A percentile compares a stretch with the other conserved stretches of the same genome.
Evolutionary conservation across 305 asterid genomes (phyloP).

Genomic region (Fraxinus ornus): DNA sequence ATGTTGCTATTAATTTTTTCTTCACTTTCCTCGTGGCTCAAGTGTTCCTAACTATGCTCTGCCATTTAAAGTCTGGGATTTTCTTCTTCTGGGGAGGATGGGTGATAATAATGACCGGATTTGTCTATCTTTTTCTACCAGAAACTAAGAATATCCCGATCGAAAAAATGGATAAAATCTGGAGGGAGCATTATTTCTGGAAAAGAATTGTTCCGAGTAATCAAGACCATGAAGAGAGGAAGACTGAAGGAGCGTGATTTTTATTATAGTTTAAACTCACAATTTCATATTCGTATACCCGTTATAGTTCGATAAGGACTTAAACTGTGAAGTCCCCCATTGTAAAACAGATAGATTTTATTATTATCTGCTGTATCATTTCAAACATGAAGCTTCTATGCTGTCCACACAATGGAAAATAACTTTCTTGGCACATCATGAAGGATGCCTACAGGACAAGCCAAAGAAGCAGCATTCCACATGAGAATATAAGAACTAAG

Average conservation of each 20-base stretch:
- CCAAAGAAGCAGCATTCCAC: not conserved
- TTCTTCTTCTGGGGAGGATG: constrained; percentile 42
- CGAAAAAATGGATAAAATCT: constrained; percentile 34
- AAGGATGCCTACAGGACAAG: not conserved
- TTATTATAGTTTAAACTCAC: not conserved
- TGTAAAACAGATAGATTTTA: not conserved
- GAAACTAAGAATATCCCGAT: constrained; percentile 36
- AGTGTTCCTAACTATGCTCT: constrained; percentile 39
- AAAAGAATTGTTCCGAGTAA: constrained; percentile 10
- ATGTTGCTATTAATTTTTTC: constrained; percentile 32
- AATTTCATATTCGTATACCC: no score
- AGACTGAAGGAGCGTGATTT: constrained; percentile 12
- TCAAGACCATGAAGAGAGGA: not conserved
- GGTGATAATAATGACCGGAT: constrained; percentile 33
- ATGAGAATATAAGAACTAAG: not conserved
- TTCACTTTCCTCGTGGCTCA: constrained; percentile 39
- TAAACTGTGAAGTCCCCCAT: not conserved
- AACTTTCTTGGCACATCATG: not conserved
- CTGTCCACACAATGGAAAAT: not conserved
- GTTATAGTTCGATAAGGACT: no score
- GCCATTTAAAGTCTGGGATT: constrained; percentile 35
- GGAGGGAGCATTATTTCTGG: constrained; percentile 36
- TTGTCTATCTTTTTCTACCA: constrained; percentile 33
- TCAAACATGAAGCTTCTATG: not conserved
- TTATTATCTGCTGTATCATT: not conserved